Percentiles rank a stretch among this genome's conserved stretches.
Evolutionary conservation across 2,329 filamentous ascomycete species (phyloP).

Genomic region (Aureobasidium sp.): DNA sequence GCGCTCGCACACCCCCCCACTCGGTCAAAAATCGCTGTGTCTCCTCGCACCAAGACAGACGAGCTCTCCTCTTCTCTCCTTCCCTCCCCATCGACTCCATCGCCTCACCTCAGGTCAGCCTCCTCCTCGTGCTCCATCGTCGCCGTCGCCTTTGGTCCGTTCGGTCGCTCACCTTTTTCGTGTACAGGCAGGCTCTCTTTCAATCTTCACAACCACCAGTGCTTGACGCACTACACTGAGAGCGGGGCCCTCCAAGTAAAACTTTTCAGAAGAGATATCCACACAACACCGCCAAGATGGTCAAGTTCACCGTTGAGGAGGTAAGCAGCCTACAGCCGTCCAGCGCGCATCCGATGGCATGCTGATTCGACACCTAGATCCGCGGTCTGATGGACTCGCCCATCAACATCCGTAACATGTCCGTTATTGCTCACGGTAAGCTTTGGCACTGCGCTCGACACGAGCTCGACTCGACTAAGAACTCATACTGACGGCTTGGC

Average conservation of each 20-base stretch:
- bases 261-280: conserved; percentile 21
- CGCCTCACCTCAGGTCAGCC: conserved; percentile 15
- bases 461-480: too few relatives aligned
- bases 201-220: conserved; percentile 15
- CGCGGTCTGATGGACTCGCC: conserved; percentile 66
- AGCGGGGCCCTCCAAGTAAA: conserved; percentile 25
- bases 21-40: background rate
- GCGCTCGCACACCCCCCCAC: background rate
- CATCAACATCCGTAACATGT: conserved; percentile 84
- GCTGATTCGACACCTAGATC: conserved; percentile 47
- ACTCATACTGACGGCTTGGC: background rate
- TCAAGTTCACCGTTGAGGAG: conserved; percentile 99
- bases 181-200: conserved; percentile 24
- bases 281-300: conserved; percentile 86
- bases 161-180: conserved; percentile 11
- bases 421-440: conserved; percentile 95
- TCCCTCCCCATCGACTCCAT: conserved; percentile 13
- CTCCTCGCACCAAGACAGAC: conserved; percentile 1
- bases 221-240: conserved; percentile 21
- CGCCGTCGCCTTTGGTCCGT: background rate
- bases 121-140: background rate
- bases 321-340: conserved; percentile 33
- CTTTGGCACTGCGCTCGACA: background rate
- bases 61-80: conserved; percentile 9
- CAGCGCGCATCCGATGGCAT: background rate